phyloP scores from a whole-genome alignment of 495 filamentous ascomycete genomes.

The Barbatosphaeria neglecta region DNA sequence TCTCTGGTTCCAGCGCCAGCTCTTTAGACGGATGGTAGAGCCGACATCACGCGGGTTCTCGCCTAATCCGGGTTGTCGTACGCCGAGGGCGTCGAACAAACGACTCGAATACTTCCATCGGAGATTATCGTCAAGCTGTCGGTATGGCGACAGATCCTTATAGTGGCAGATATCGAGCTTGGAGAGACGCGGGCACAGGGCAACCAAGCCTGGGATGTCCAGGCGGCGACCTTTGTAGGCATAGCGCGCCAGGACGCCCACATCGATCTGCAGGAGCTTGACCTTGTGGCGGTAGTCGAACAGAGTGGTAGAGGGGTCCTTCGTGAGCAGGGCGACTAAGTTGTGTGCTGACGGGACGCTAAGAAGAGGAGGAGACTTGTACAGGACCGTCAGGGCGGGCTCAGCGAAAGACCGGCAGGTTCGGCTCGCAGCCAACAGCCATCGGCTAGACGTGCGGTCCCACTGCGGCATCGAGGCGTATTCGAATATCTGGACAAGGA shows the following conservation, averaged over 20 bases:
- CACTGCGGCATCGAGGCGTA: slow-evolving; percentile 52
- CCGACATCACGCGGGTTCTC: not conserved
- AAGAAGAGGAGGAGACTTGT: slow-evolving; percentile 50
- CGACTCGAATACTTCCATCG: slow-evolving; percentile 53
- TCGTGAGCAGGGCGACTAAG: slow-evolving; percentile 20
- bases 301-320: slow-evolving; percentile 27
- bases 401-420: slow-evolving; percentile 57
- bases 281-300: slow-evolving; percentile 56
- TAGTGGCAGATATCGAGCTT: slow-evolving; percentile 44
- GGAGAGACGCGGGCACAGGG: slow-evolving; percentile 33
- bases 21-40: slow-evolving; percentile 33
- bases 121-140: slow-evolving; percentile 28
- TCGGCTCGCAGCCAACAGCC: slow-evolving; percentile 49
- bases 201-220: slow-evolving; percentile 29
- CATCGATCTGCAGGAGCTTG: slow-evolving; percentile 56
- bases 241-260: slow-evolving; percentile 21
- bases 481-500: slow-evolving; percentile 58
- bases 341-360: slow-evolving; percentile 35
- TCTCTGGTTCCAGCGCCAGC: slow-evolving; percentile 73
- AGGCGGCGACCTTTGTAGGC: slow-evolving; percentile 23
- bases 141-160: slow-evolving; percentile 43
- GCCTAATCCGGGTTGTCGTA: not conserved
- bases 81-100: slow-evolving; percentile 45
- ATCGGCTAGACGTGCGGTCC: slow-evolving; percentile 41
- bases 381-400: slow-evolving; percentile 64